Conservation (phyloP, 2,329 filamentous ascomycete species). For the Zarea fungicola region DNA sequence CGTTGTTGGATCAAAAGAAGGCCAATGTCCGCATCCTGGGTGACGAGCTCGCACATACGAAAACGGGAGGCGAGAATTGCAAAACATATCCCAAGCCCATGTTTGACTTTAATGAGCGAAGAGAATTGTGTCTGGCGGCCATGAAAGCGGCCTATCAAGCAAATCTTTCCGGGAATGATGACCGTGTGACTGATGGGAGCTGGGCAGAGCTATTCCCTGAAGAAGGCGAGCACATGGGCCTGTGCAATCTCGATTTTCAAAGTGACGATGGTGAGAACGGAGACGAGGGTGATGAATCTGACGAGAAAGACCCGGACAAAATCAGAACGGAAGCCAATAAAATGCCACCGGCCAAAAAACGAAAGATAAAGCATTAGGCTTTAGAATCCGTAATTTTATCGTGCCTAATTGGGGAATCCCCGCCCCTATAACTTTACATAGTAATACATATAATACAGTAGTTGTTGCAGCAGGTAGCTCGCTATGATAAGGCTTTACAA, state of each 20-base stretch:
- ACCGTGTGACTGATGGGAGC: constrained; percentile 55
- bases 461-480: constrained; percentile 15
- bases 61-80: constrained; percentile 25
- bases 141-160: constrained; percentile 68
- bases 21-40: constrained; percentile 59
- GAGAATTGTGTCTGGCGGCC: constrained; percentile 56
- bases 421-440: no score
- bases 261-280: constrained; percentile 30
- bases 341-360: constrained; percentile 20
- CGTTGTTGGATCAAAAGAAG: constrained; percentile 60
- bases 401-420: no score
- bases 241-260: constrained; percentile 24
- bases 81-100: constrained; percentile 67
- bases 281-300: constrained; percentile 23
- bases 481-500: constrained; percentile 23
- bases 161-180: constrained; percentile 59
- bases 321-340: constrained; percentile 5
- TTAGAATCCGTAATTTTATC: no score
- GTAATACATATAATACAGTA: constrained; percentile 7
- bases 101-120: constrained; percentile 65
- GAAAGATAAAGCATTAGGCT: constrained; percentile 18
- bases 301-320: constrained; percentile 16
- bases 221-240: constrained; percentile 35
- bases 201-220: constrained; percentile 44
- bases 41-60: constrained; percentile 35